Base-by-base conservation (phyloP, 2,329 filamentous ascomycete genomes). In the Apiospora aurea region DNA sequence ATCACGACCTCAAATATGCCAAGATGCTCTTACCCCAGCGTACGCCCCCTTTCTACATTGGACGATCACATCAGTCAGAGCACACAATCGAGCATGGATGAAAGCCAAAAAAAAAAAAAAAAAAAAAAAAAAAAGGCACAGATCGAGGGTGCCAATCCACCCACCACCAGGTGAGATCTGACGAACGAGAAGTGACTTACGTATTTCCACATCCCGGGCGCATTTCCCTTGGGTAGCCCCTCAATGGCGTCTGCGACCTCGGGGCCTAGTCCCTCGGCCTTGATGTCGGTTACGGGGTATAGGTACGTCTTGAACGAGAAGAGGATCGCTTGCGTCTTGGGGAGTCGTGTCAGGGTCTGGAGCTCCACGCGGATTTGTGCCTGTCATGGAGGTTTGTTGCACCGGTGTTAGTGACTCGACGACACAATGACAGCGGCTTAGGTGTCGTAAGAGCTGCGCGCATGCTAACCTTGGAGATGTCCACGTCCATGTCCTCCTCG, bases 301-400 rank as follows among this genome's bases (percentile, higher is more conserved):
- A 88, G 72, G 72, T 88, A 88, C 0, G 87, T 88, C 79, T 89
- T 89, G 81, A 89, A 88, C 13, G 86, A 87, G 77, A 89, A 89
- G 16, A 89, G 76, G 1, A 89, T 77, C 0, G 85, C 84, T 2
- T 77, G 76, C 0, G 84, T 86, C 71, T 81, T 75, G 0, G 87
- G 87, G 10, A 89, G 80, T 1, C 87, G 82, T 1, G 82, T 86
- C 43, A 89, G 74, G 0, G 86, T 87, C 75, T 90, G 87, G 18
- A 88, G 80, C 77, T 90, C 87, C 43, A 86, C 83, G 38, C 86
- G 82, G 6, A 86, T 73, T 67, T 78, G 80, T 8, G 82, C 77
- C 82, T 84, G 66, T 66, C 26, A 69, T 49, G 11, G 11, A 26
- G n/a, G n/a, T n/a, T 74, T 10, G 73, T 29, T 57, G 26, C 18